Evolutionary conservation across 768 basidiomycete genomes (phyloP).

Genomic region (Kwoniella dendrophila): DNA sequence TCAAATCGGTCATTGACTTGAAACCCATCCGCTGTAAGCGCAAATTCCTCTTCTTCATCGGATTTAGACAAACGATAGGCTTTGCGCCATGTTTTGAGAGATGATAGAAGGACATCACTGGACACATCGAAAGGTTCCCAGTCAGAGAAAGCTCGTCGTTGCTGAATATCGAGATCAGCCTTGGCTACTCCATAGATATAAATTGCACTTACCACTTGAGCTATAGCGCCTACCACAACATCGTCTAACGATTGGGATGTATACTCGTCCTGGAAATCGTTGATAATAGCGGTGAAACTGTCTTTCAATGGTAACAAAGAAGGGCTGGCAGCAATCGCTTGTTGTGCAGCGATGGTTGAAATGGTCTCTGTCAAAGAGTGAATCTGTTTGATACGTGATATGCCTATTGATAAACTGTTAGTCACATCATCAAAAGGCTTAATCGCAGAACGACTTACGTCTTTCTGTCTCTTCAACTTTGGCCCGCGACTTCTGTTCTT

Average conservation of each 20-base stretch:
- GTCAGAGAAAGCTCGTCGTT: slow-evolving; percentile 69
- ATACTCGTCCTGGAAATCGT: slow-evolving; percentile 73
- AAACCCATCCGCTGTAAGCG: slow-evolving; percentile 7
- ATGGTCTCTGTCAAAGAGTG: slow-evolving; percentile 76
- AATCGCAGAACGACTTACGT: slow-evolving; percentile 57
- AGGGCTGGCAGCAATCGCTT: slow-evolving; percentile 67
- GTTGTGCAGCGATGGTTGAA: slow-evolving; percentile 64
- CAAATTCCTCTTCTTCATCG: slow-evolving; percentile 21
- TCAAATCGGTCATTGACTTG: background rate
- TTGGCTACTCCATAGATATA: background rate
- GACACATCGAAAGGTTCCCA: slow-evolving; percentile 89
- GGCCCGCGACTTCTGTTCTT: slow-evolving; percentile 71
- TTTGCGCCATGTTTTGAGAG: slow-evolving; percentile 54
- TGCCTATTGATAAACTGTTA: slow-evolving; percentile 61
- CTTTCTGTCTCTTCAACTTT: slow-evolving; percentile 76
- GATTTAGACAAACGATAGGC: slow-evolving; percentile 54
- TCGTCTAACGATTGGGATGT: slow-evolving; percentile 81
- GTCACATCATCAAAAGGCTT: slow-evolving; percentile 9
- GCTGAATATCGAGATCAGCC: slow-evolving; percentile 53
- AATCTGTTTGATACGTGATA: slow-evolving; percentile 74
- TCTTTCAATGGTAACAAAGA: slow-evolving; percentile 74
- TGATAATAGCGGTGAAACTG: slow-evolving; percentile 70
- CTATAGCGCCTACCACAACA: slow-evolving; percentile 86
- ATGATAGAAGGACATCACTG: slow-evolving; percentile 53
- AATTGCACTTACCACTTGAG: slow-evolving; percentile 64